phyloP scores from a whole-genome alignment of 1,284 basidiomycete genomes.

The Apiotrichum mycotoxinovorans region DNA sequence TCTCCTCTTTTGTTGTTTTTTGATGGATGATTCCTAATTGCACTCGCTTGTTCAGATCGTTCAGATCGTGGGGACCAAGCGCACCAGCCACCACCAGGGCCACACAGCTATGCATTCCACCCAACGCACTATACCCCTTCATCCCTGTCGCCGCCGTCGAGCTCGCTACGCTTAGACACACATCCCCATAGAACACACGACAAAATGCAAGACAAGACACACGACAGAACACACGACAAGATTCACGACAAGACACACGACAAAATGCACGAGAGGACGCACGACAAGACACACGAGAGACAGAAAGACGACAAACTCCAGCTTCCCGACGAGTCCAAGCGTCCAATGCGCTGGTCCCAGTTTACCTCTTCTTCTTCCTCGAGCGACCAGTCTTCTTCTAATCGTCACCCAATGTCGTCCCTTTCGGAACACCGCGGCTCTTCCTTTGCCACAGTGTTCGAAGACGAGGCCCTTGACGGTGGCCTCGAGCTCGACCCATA shows the following conservation, averaged over 20 bases:
- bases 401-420: not conserved
- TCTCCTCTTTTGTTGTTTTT: not conserved
- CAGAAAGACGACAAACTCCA: not conserved
- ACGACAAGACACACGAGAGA: not conserved
- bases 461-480: conserved; percentile 10
- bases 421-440: conserved; percentile 2
- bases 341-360: not conserved
- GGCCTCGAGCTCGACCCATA: not conserved
- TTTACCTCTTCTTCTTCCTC: not conserved
- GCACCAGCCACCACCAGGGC: not conserved
- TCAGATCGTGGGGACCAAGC: not conserved
- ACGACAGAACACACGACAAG: too few species aligned
- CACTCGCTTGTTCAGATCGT: not conserved
- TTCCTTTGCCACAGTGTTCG: conserved; percentile 13
- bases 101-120: conserved; percentile 3
- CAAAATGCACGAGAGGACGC: not conserved
- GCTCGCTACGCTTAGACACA: not conserved
- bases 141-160: conserved; percentile 2
- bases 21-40: not conserved
- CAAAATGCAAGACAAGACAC: not conserved
- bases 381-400: not conserved
- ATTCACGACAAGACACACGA: not conserved
- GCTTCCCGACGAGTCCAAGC: not conserved
- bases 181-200: not conserved
- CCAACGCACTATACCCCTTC: not conserved